These are phyloP conservation scores for Nymphaea colorata DNA, from an alignment of 164 flowering plant genomes.

Conservation along the genomic window DNA sequence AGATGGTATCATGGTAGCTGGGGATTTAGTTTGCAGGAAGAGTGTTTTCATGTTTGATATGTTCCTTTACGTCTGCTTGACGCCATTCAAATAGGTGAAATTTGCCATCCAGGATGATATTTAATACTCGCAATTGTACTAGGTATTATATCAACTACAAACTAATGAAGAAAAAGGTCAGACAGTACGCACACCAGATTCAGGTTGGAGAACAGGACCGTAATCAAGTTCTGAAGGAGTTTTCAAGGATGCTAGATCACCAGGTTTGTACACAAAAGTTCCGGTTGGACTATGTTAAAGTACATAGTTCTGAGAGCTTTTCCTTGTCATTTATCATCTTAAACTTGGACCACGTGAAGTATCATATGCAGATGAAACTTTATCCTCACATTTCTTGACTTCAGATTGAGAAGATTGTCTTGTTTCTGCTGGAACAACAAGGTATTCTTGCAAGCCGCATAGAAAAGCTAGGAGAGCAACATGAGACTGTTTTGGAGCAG, in stretches of 20 bases:
- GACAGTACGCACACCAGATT: constrained; percentile 49
- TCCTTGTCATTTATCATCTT: neutral
- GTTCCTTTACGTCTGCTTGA: too few species aligned
- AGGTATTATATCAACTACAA: constrained; percentile 79
- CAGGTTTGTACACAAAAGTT: constrained; percentile 31
- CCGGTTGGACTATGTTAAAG: neutral
- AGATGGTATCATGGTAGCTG: too few species aligned
- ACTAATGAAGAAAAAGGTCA: constrained; percentile 78
- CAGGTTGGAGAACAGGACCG: constrained; percentile 39
- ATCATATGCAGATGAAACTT: neutral
- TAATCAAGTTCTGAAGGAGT: constrained; percentile 48
- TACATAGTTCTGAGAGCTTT: neutral
- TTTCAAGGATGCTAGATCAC: constrained; percentile 60
- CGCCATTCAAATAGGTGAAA: too few species aligned
- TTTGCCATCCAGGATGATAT: too few species aligned
- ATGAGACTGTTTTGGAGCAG: constrained; percentile 23
- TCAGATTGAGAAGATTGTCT: constrained; percentile 69
- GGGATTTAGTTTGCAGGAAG: too few species aligned
- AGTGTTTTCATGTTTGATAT: too few species aligned
- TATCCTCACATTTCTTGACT: neutral
- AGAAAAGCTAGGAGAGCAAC: constrained; percentile 33
- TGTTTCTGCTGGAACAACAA: constrained; percentile 74
- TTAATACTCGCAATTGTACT: neutral
- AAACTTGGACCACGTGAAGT: neutral
- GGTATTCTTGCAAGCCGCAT: constrained; percentile 59